These are phyloP conservation scores for Trichomonascaceae sp. DNA, from an alignment of 1,139 yeast genomes.

Conservation along the genomic window DNA sequence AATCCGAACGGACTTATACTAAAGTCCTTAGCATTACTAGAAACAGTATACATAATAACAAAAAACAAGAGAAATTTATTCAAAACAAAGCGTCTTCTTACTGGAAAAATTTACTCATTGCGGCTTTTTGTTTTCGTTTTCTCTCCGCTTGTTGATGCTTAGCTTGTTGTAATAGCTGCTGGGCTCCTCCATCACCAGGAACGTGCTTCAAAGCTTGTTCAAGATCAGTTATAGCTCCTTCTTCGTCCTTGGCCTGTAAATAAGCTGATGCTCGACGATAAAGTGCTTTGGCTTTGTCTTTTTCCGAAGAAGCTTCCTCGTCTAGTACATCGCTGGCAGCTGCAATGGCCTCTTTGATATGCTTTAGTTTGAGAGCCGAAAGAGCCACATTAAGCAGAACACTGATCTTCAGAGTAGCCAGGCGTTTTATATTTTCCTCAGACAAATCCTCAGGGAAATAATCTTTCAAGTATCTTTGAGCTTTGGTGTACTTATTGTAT, in stretches of 20 bases:
- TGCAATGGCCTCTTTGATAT: slow-evolving; percentile 49
- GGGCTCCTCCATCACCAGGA: slow-evolving; percentile 70
- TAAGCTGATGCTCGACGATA: slow-evolving; percentile 64
- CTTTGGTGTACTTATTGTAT: slow-evolving; percentile 63
- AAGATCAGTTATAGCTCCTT: slow-evolving; percentile 57
- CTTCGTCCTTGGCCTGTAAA: slow-evolving; percentile 49
- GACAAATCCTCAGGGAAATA: slow-evolving; percentile 50
- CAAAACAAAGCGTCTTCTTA: no score
- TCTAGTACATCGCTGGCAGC: slow-evolving; percentile 65
- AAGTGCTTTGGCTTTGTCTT: slow-evolving; percentile 73
- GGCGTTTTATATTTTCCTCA: slow-evolving; percentile 37
- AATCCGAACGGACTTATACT: no score
- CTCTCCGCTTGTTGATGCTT: slow-evolving; percentile 48
- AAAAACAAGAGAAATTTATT: background rate
- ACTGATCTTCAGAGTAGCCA: slow-evolving; percentile 52
- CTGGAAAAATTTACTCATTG: slow-evolving; percentile 67
- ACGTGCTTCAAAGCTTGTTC: slow-evolving; percentile 57
- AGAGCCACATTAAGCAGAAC: slow-evolving; percentile 68
- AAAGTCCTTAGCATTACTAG: background rate
- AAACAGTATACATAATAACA: background rate
- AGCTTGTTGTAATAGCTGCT: slow-evolving; percentile 59
- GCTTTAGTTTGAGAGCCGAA: slow-evolving; percentile 60
- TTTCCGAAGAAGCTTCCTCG: slow-evolving; percentile 54
- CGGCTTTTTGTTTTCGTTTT: slow-evolving; percentile 66
- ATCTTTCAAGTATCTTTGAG: slow-evolving; percentile 59